Percentiles rank a stretch among this genome's conserved stretches.
Conservation (phyloP, 2,329 filamentous ascomycete species). For the Fusarium graminum region DNA sequence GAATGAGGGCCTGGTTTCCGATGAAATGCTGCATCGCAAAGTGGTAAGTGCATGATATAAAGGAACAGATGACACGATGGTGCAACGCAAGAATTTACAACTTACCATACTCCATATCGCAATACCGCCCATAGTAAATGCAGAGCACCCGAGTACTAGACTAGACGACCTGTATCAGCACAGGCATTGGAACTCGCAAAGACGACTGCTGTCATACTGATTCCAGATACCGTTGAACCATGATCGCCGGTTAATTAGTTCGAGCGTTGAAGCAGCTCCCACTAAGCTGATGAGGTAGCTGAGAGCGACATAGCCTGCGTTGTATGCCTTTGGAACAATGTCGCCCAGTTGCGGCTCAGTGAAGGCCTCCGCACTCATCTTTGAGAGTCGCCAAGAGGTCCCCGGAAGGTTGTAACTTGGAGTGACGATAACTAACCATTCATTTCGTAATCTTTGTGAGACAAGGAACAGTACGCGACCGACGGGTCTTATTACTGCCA, state of each 20-base stretch:
- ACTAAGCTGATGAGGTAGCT: constrained; percentile 28
- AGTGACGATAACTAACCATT: no score
- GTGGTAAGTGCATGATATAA: constrained; percentile 11
- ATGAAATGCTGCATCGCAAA: constrained; percentile 16
- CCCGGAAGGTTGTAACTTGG: no score
- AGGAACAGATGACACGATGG: not conserved
- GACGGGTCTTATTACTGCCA: no score
- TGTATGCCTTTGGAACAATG: constrained; percentile 26
- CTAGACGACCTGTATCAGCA: constrained; percentile 16
- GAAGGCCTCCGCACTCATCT: constrained; percentile 18
- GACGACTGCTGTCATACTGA: constrained; percentile 12
- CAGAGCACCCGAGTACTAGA: constrained; percentile 13
- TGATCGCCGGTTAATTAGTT: constrained; percentile 27
- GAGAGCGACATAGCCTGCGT: constrained; percentile 19
- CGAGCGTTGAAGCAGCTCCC: constrained; percentile 27
- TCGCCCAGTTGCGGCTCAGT: constrained; percentile 23
- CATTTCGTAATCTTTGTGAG: no score
- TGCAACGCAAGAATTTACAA: constrained; percentile 44
- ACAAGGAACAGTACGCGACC: no score
- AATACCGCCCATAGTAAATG: constrained; percentile 31
- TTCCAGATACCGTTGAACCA: constrained; percentile 30
- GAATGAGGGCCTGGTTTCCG: constrained; percentile 14
- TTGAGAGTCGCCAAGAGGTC: not conserved
- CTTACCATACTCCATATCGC: constrained; percentile 31
- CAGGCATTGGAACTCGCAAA: no score